Evolutionary conservation across 139 green algal species (phyloP), one percentile per base, ranked within the genome.

Genomic region (Chlorokybus atmophyticus): DNA sequence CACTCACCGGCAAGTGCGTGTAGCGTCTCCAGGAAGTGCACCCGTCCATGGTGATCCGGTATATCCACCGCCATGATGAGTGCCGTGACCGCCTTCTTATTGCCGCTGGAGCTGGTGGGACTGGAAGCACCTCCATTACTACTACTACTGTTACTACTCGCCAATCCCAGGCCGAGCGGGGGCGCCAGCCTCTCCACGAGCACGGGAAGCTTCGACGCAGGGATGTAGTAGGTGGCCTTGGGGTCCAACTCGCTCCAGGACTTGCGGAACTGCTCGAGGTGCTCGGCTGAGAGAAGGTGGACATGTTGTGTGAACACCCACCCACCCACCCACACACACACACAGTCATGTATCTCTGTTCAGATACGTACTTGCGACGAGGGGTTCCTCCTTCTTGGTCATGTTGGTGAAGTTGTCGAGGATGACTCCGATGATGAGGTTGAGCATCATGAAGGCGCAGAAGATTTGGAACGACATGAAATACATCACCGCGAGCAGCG

Each of bases 401-500:
- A n/a, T 52, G 5, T n/a, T 6, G 42, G 10, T 7, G 42, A 84
- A 76, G 55, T 84, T 82, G 38, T 81, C 78, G 32, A 85, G 63
- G 66, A 85, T 82, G 27, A 82, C 67, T 23, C 41, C 69, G 24
- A 88, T 84, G 10, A 88, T 70, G 39, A 88, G 66, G 60, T 89
- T 83, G 21, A 86, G 57, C 65, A 89, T 50, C 23, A 89, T 61
- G 55, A 86, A 74, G 28, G 60, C 60, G 59, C 70, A 80, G n/a
- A 85, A 47, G 4, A 85, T 21, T 7, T 84, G 64, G 54, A 85
- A 88, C 32, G 25, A 59, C 57, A 60, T 76, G 64, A 85, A 88
- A 70, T 79, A 88, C 29, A 83, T 21, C 27, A 81, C 32, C 19
- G 55, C 40, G 14, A 32, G 28, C 6, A 19, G 3, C 17, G 10